These are phyloP conservation scores for Cucurbitaria berberidis DNA, from an alignment of 2,329 filamentous ascomycete species.

Conservation along the genomic window DNA sequence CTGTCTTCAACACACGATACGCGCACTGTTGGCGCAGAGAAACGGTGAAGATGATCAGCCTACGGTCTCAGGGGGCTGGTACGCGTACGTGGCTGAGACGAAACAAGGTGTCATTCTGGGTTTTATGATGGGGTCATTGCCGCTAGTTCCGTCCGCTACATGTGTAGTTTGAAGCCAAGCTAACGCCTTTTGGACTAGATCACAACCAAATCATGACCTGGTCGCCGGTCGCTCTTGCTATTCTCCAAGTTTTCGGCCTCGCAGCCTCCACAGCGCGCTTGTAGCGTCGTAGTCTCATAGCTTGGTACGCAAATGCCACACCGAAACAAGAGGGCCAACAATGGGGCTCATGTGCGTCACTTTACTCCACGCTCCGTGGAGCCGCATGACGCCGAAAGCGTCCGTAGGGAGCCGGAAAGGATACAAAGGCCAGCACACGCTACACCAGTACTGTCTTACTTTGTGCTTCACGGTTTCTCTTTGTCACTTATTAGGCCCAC, in stretches of 20 bases:
- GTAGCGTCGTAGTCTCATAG: slow-evolving; percentile 18
- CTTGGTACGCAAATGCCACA: slow-evolving; percentile 24
- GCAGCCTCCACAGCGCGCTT: slow-evolving; percentile 21
- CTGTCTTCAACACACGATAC: background rate
- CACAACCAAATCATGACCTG: slow-evolving; percentile 45
- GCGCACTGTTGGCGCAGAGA: background rate
- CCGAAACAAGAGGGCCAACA: slow-evolving; percentile 12
- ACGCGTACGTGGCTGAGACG: background rate
- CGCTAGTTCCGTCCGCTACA: slow-evolving; percentile 11
- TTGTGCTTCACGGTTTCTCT: slow-evolving; percentile 17
- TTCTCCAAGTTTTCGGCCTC: slow-evolving; percentile 35
- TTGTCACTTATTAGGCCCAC: slow-evolving; percentile 1
- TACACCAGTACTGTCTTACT: slow-evolving; percentile 18
- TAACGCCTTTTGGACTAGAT: slow-evolving; percentile 29
- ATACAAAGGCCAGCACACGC: slow-evolving; percentile 29
- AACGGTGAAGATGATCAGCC: background rate
- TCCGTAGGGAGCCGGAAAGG: slow-evolving; percentile 6
- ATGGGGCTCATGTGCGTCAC: slow-evolving; percentile 20
- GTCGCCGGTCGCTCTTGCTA: slow-evolving; percentile 35
- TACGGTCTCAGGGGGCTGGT: background rate
- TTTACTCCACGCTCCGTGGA: background rate
- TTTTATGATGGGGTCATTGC: slow-evolving; percentile 18
- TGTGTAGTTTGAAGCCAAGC: slow-evolving; percentile 8
- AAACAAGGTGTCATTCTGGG: background rate
- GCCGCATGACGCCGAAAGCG: slow-evolving; percentile 6